Conservation (phyloP, 306 rosid species). For the Prunus dulcis region DNA sequence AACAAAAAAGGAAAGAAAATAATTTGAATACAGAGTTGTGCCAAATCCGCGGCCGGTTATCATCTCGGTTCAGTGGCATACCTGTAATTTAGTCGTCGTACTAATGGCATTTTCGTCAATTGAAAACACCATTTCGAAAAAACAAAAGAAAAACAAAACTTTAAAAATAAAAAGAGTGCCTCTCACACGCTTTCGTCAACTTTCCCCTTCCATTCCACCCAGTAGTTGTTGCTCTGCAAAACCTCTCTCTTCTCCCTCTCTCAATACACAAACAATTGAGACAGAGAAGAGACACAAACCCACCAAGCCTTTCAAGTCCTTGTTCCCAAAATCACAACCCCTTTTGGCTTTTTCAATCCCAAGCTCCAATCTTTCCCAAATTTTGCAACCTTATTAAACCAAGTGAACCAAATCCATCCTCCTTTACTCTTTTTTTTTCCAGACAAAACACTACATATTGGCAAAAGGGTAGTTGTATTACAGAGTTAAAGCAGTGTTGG, state of each 20-base stretch:
- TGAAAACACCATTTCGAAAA: neutral
- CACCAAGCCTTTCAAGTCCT: neutral
- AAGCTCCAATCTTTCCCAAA: neutral
- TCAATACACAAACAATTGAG: neutral
- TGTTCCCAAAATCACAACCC: neutral
- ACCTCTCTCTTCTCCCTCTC: constrained; percentile 16
- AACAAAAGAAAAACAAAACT: neutral
- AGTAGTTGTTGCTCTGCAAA: neutral
- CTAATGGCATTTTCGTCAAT: neutral
- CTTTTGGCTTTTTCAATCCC: neutral
- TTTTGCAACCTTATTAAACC: neutral
- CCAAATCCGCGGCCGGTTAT: constrained; percentile 2
- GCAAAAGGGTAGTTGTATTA: constrained; percentile 1
- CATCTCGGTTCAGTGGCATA: neutral
- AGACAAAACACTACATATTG: neutral
- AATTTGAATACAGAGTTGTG: neutral
- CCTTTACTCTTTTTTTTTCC: neutral
- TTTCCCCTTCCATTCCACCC: constrained; percentile 34
- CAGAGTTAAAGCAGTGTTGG: constrained; percentile 11
- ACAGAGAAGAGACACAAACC: neutral
- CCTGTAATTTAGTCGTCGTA: constrained; percentile 6
- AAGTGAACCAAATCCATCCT: neutral
- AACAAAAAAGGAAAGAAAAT: neutral
- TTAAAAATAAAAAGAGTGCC: neutral
- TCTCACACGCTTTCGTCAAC: constrained; percentile 45